These are phyloP conservation scores for Fagus crenata DNA, from an alignment of 306 rosid genomes.

Conservation along the genomic window DNA sequence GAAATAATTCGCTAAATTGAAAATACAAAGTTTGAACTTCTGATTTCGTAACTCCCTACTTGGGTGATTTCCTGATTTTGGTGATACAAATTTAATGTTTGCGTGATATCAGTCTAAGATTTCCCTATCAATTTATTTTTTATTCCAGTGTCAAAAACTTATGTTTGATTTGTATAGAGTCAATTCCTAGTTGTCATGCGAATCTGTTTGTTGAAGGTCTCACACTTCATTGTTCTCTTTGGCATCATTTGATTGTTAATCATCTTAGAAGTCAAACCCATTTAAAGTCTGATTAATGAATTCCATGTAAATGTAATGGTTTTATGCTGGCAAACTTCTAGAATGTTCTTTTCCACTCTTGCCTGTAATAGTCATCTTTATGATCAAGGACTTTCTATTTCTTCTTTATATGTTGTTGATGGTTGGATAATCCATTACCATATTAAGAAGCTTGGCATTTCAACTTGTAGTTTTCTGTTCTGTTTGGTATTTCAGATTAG, in stretches of 20 bases:
- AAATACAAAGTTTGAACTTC: neutral
- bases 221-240: neutral
- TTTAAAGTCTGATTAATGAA: neutral
- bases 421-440: constrained; percentile 13
- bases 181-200: neutral
- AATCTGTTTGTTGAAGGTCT: neutral
- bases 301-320: neutral
- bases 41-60: neutral
- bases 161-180: neutral
- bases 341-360: neutral
- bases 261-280: neutral
- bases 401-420: constrained; percentile 5
- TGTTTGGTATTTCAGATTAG: constrained; percentile 64
- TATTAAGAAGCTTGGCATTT: constrained; percentile 10
- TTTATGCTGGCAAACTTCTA: neutral
- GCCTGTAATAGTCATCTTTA: neutral
- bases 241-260: neutral
- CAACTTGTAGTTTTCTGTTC: constrained; percentile 27
- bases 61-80: neutral
- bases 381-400: neutral
- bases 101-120: neutral
- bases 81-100: neutral
- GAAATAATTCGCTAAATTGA: neutral
- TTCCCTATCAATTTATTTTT: no score
- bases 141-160: neutral